These are phyloP conservation scores for Bretschneidera sinensis DNA, from an alignment of 345 rosid species.

Conservation along the genomic window DNA sequence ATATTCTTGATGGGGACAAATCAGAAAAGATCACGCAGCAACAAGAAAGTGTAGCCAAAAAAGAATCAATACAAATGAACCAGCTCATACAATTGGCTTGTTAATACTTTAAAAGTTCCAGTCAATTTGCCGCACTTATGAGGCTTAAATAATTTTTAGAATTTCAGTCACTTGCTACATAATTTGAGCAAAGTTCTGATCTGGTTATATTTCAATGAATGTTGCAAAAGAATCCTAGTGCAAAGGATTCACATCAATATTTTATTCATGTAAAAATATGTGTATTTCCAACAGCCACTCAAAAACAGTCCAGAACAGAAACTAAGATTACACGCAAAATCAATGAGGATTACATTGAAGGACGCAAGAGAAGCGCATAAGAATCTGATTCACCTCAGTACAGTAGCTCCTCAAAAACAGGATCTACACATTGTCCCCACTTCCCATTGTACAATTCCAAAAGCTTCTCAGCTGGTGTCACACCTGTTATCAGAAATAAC, in stretches of 20 bases:
- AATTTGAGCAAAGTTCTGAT: neutral
- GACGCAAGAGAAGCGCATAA: constrained; percentile 2
- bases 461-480: constrained; percentile 84
- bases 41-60: constrained; percentile 5
- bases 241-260: constrained; percentile 11
- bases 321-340: constrained; percentile 14
- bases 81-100: neutral
- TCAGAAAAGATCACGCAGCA: neutral
- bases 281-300: neutral
- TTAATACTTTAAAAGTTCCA: neutral
- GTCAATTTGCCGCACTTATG: neutral
- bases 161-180: too few relatives aligned
- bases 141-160: neutral
- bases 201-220: constrained; percentile 1
- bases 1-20: too few relatives aligned
- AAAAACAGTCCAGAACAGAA: neutral
- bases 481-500: constrained; percentile 39
- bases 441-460: constrained; percentile 76
- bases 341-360: neutral
- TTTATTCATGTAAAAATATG: constrained; percentile 16
- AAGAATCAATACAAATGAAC: too few relatives aligned
- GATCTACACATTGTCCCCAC: constrained; percentile 78
- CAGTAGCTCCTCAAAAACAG: constrained; percentile 75
- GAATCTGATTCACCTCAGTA: constrained; percentile 33
- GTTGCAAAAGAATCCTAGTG: constrained; percentile 13